Percentiles rank a stretch among this genome's conserved stretches.
Conservation (phyloP, 352 stramenopile species). For the Elongisporangium anandrum region DNA sequence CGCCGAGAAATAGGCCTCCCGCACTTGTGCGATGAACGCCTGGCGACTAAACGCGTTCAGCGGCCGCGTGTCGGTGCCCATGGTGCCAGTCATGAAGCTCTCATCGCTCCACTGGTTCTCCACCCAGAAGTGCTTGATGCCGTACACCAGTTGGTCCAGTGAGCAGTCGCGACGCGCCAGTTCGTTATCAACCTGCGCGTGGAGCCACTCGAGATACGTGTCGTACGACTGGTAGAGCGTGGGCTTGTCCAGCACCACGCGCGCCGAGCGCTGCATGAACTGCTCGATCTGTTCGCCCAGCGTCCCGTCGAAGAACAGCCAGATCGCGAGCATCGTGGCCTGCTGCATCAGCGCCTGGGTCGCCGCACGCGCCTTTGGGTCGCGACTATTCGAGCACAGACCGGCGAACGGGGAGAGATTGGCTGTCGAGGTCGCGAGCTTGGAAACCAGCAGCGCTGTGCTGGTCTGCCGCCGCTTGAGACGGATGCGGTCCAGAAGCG, state of each 20-base stretch:
- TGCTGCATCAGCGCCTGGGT: not conserved
- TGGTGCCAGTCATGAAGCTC: not conserved
- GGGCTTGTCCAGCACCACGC: not conserved
- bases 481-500: not conserved
- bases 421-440: no score
- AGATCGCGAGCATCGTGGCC: not conserved
- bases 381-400: no score
- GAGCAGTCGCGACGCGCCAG: not conserved
- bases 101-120: no score
- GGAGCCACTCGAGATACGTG: conserved; percentile 3
- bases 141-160: not conserved
- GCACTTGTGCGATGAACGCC: conserved; percentile 1
- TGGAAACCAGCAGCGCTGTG: no score
- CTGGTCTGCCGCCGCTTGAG: not conserved
- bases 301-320: not conserved
- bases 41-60: not conserved
- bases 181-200: not conserved
- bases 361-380: no score
- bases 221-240: conserved; percentile 1
- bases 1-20: not conserved
- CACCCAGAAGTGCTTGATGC: not conserved
- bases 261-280: not conserved
- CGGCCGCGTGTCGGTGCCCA: not conserved
- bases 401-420: not conserved
- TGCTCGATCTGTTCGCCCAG: not conserved